A percentile compares a stretch with the other conserved stretches of the same genome.
Conservation (phyloP, 2,329 filamentous ascomycete genomes). For the Zarea fungicola region DNA sequence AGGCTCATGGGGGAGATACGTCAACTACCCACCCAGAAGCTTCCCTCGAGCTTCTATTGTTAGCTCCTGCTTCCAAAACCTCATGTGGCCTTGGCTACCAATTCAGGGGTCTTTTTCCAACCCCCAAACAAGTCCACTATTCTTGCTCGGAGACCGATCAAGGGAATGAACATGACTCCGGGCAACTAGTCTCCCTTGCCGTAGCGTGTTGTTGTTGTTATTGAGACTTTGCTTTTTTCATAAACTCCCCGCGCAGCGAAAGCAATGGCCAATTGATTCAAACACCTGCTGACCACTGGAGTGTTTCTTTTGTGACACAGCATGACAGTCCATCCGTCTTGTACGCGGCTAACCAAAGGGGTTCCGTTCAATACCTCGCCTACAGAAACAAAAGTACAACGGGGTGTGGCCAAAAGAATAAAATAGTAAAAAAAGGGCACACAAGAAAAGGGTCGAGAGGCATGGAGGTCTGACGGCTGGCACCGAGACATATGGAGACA, state of each 20-base stretch:
- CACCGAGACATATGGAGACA: conserved; percentile 5
- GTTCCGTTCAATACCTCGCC: not conserved
- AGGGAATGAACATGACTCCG: too few species aligned
- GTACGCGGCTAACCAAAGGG: not conserved
- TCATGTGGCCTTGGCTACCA: too few species aligned
- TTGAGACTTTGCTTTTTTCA: not conserved
- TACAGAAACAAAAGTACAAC: conserved; percentile 1
- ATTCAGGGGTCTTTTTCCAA: not conserved
- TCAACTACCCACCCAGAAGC: too few species aligned
- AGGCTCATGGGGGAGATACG: not conserved
- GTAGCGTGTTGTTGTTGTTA: conserved; percentile 1
- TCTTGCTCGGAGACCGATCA: not conserved
- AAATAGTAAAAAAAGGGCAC: not conserved
- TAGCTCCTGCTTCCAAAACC: too few species aligned
- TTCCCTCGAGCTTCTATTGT: conserved; percentile 10
- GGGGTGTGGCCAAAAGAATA: not conserved
- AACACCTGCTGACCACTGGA: too few species aligned
- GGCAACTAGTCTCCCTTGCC: not conserved
- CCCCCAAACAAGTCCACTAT: not conserved
- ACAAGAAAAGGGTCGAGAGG: not conserved
- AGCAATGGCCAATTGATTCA: too few species aligned
- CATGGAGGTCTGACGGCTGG: not conserved
- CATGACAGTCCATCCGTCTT: not conserved
- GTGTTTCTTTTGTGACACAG: not conserved
- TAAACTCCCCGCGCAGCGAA: too few species aligned